Conservation (phyloP, 371 early-diverging fungal species). For the Chytridiales sp. region DNA sequence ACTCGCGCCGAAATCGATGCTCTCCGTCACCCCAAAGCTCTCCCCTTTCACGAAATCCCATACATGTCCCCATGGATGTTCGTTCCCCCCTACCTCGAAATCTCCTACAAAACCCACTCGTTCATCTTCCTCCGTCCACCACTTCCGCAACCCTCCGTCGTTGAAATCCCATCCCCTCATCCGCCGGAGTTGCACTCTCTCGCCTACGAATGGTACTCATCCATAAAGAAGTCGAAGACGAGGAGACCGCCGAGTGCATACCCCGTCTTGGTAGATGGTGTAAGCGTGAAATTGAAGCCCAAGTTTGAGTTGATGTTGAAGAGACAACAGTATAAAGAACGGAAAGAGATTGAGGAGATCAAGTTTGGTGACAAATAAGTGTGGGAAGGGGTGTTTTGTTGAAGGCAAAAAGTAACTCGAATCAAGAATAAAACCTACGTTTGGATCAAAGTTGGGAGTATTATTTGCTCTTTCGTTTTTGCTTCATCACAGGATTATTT, state of each 20-base stretch:
- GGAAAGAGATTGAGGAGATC: too few species aligned
- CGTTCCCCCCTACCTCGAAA: conserved; percentile 94
- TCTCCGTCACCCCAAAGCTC: conserved; percentile 23
- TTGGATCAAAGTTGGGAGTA: too few species aligned
- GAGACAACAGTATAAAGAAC: conserved; percentile 25
- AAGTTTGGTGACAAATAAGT: too few species aligned
- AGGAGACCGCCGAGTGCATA: conserved; percentile 22
- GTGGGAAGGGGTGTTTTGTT: too few species aligned
- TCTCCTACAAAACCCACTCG: conserved; percentile 90
- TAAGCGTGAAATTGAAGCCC: conserved; percentile 39
- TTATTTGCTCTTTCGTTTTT: too few species aligned
- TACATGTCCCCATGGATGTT: conserved; percentile 95
- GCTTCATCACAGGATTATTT: too few species aligned
- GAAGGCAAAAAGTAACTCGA: too few species aligned
- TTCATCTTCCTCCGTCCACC: conserved; percentile 85
- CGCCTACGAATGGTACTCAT: conserved; percentile 87
- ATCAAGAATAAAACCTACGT: too few species aligned
- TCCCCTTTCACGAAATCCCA: conserved; percentile 69
- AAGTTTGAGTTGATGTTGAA: conserved; percentile 47
- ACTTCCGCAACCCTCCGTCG: conserved; percentile 76
- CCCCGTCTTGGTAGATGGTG: conserved; percentile 38
- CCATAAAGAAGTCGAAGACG: conserved; percentile 32
- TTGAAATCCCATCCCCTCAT: conserved; percentile 93
- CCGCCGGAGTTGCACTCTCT: conserved; percentile 87
- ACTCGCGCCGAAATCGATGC: conserved; percentile 1